Conservation (phyloP, 2,329 filamentous ascomycete genomes). For the Didymella sp. region DNA sequence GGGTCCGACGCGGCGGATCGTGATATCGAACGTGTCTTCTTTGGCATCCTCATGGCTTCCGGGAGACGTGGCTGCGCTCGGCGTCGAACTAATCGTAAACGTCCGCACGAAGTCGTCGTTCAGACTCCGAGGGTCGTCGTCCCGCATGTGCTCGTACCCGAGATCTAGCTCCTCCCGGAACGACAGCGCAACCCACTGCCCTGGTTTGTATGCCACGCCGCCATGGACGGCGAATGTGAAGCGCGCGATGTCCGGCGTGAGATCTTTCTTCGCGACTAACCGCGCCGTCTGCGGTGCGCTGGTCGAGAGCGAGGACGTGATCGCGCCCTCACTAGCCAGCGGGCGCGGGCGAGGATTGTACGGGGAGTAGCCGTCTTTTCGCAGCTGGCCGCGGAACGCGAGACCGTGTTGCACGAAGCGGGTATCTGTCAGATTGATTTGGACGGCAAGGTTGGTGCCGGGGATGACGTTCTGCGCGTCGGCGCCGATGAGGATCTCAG, state of each 20-base stretch:
- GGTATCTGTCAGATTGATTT: constrained; percentile 67
- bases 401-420: constrained; percentile 70
- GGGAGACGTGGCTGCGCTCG: too few species aligned
- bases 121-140: constrained; percentile 77
- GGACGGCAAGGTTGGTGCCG: constrained; percentile 75
- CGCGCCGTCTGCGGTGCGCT: constrained; percentile 58
- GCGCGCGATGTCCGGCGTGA: constrained; percentile 72
- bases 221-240: constrained; percentile 64
- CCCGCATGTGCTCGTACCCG: constrained; percentile 84
- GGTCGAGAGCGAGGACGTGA: constrained; percentile 24
- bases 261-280: constrained; percentile 63
- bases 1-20: constrained; percentile 70
- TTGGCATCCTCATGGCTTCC: background rate
- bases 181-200: constrained; percentile 79
- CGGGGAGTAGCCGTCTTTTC: constrained; percentile 69
- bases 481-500: constrained; percentile 69
- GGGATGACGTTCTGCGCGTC: constrained; percentile 69
- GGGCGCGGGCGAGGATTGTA: constrained; percentile 79
- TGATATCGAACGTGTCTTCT: constrained; percentile 71
- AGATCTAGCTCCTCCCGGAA: constrained; percentile 72
- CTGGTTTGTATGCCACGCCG: constrained; percentile 64
- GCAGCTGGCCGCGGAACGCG: constrained; percentile 67
- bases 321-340: constrained; percentile 64
- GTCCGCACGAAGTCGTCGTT: constrained; percentile 87
- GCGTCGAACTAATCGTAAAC: constrained; percentile 75